These are phyloP conservation scores for Talaromyces stipitatus DNA, from an alignment of 495 filamentous ascomycete genomes.

Conservation along the genomic window DNA sequence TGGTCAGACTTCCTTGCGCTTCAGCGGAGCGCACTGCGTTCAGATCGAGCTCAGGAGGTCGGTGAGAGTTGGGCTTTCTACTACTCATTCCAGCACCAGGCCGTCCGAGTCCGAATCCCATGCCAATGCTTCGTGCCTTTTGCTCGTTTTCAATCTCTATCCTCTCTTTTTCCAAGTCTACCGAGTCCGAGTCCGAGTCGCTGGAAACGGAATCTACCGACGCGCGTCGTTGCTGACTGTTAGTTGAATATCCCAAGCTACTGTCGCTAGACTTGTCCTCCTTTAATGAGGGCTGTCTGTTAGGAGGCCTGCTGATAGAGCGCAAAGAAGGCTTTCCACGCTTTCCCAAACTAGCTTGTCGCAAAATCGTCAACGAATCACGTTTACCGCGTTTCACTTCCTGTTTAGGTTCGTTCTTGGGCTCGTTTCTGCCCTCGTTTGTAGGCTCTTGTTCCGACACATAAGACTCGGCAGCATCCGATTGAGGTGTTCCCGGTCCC, in stretches of 20 bases:
- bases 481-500: constrained; percentile 45
- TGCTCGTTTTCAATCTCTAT: constrained; percentile 5
- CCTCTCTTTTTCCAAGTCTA: constrained; percentile 2
- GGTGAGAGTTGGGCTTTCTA: constrained; percentile 34
- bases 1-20: constrained; percentile 78
- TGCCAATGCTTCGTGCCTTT: not conserved
- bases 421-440: no score
- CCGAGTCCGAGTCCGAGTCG: constrained; percentile 5
- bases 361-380: constrained; percentile 58
- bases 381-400: constrained; percentile 46
- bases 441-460: constrained; percentile 28
- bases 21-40: constrained; percentile 73
- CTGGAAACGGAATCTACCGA: constrained; percentile 3
- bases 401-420: constrained; percentile 36
- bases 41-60: constrained; percentile 72
- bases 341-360: constrained; percentile 72
- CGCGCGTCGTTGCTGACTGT: not conserved
- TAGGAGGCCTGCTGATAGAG: constrained; percentile 35
- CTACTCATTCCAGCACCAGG: constrained; percentile 20
- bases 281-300: not conserved
- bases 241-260: not conserved
- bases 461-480: constrained; percentile 36
- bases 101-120: constrained; percentile 10
- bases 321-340: constrained; percentile 65
- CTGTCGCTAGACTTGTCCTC: constrained; percentile 3